These are phyloP conservation scores for Zopfochytrium polystomum DNA, from an alignment of 371 early-diverging fungal species.

Conservation along the genomic window DNA sequence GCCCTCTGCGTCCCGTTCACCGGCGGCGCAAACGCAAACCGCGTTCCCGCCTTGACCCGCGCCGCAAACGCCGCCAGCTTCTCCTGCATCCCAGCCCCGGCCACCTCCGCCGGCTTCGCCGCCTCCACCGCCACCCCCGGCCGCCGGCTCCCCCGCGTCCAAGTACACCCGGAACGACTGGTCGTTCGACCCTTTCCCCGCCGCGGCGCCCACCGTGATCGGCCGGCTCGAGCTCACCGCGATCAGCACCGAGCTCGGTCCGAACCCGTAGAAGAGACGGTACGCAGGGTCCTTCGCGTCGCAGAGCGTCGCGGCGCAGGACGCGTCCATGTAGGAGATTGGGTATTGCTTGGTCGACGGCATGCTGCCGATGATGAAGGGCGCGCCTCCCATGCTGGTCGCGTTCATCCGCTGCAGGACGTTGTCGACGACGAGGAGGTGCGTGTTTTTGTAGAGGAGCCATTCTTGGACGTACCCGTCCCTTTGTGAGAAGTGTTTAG, in stretches of 20 bases:
- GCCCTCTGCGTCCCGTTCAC: background rate
- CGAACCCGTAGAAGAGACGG: background rate
- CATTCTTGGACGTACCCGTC: conserved; percentile 1
- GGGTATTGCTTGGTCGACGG: background rate
- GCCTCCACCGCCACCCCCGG: background rate
- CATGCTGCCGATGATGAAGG: background rate
- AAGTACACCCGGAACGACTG: background rate
- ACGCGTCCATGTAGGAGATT: background rate
- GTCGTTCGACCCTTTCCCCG: background rate
- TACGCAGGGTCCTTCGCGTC: background rate
- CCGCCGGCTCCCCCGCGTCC: background rate
- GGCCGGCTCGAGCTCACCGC: background rate
- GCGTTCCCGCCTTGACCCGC: background rate
- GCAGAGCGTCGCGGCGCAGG: background rate
- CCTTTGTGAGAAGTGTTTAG: background rate
- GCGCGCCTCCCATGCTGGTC: background rate
- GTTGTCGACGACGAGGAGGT: background rate
- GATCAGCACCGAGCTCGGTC: background rate
- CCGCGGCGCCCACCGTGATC: background rate
- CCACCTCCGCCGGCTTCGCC: background rate
- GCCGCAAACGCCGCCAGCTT: background rate
- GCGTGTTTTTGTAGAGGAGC: background rate
- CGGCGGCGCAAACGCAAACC: background rate
- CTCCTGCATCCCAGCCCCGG: background rate
- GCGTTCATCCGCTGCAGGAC: background rate